Evolutionary conservation across 306 rosid genomes (phyloP).

Genomic region (Vigna nakashimae): DNA sequence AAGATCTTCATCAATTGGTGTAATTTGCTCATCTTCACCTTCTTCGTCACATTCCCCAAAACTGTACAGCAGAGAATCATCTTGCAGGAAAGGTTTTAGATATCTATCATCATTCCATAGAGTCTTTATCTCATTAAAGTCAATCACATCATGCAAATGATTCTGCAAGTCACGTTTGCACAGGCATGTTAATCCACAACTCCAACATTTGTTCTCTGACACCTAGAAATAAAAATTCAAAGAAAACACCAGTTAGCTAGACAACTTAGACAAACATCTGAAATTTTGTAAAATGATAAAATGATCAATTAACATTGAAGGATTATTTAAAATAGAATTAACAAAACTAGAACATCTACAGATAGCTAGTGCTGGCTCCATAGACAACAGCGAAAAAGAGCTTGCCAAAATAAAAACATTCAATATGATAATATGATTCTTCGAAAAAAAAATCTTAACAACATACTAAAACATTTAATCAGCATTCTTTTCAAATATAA

Average conservation of each 20-base stretch:
- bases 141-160: slow-evolving; percentile 69
- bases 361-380: not conserved
- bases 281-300: not conserved
- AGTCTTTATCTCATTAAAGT: slow-evolving; percentile 54
- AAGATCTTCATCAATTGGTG: slow-evolving; percentile 55
- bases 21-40: slow-evolving; percentile 58
- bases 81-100: slow-evolving; percentile 77
- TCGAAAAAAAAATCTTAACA: too few relatives aligned
- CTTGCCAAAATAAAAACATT: not conserved
- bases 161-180: slow-evolving; percentile 64
- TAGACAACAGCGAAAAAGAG: not conserved
- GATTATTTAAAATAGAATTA: slow-evolving; percentile 1
- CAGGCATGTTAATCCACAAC: slow-evolving; percentile 63
- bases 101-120: slow-evolving; percentile 71
- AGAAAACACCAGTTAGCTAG: not conserved
- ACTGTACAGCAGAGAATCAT: slow-evolving; percentile 80
- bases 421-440: too few relatives aligned
- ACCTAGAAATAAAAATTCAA: slow-evolving; percentile 57
- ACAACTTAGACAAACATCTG: not conserved
- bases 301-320: not conserved
- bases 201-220: slow-evolving; percentile 80
- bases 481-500: too few relatives aligned
- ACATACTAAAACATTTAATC: not conserved
- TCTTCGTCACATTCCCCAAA: slow-evolving; percentile 76
- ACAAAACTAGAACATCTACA: not conserved